Evolutionary conservation across 768 basidiomycete genomes (phyloP).

Genomic region (Amanita pallidorosea): DNA sequence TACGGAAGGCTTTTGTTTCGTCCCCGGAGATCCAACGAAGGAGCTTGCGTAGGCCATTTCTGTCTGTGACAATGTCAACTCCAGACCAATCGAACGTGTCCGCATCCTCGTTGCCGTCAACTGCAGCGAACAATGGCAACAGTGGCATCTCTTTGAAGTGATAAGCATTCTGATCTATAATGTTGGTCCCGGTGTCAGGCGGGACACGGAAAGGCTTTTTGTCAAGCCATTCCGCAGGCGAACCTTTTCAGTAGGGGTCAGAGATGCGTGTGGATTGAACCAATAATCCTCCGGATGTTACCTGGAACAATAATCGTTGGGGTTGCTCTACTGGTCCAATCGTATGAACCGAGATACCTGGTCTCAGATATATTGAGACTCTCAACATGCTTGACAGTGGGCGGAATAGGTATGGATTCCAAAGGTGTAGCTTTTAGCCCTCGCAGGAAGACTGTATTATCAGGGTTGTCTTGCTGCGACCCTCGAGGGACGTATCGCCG

Average conservation of each 20-base stretch:
- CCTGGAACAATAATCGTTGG: constrained; percentile 48
- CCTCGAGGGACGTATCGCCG: constrained; percentile 1
- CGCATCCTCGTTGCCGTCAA: constrained; percentile 19
- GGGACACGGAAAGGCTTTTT: constrained; percentile 23
- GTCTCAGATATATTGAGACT: neutral
- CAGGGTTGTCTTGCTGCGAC: neutral
- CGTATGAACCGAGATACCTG: constrained; percentile 35
- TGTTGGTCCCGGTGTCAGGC: constrained; percentile 23
- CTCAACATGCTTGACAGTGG: neutral
- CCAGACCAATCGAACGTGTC: constrained; percentile 22
- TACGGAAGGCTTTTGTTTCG: constrained; percentile 26
- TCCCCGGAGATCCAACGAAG: constrained; percentile 27
- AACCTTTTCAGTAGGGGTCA: constrained; percentile 21
- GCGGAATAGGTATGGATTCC: neutral
- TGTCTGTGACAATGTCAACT: constrained; percentile 39
- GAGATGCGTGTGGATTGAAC: neutral
- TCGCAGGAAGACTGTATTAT: neutral
- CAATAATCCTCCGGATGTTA: constrained; percentile 7
- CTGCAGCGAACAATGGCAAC: constrained; percentile 37
- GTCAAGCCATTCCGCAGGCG: constrained; percentile 37
- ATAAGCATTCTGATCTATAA: constrained; percentile 32
- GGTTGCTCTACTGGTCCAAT: constrained; percentile 30
- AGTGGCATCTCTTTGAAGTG: constrained; percentile 23
- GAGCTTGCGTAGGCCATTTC: constrained; percentile 44
- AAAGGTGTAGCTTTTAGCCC: neutral